Percentiles rank a stretch among this genome's conserved stretches.
Evolutionary conservation across 768 basidiomycete genomes (phyloP).

Genomic region (Boletus sp.): DNA sequence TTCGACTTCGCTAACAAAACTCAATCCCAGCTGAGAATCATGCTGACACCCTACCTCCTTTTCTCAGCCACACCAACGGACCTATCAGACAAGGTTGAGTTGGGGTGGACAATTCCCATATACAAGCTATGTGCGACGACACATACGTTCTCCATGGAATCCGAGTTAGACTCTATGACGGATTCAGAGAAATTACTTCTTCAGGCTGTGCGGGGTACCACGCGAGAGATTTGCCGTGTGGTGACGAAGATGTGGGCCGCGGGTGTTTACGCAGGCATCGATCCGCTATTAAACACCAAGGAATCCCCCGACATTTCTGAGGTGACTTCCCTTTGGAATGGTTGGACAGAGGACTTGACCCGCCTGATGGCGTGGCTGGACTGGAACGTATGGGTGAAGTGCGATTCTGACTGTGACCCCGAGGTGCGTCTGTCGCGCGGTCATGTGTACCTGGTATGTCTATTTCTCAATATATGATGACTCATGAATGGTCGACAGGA

Average conservation of each 20-base stretch:
- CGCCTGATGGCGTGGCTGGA: conserved; percentile 50
- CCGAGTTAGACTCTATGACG: conserved; percentile 16
- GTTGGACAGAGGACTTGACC: conserved; percentile 38
- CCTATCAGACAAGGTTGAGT: neutral
- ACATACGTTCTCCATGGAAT: conserved; percentile 20
- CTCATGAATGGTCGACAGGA: conserved; percentile 12
- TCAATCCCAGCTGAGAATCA: conserved; percentile 26
- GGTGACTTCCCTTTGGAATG: conserved; percentile 8
- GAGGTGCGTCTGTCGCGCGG: conserved; percentile 36
- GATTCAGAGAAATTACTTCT: conserved; percentile 31
- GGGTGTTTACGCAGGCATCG: conserved; percentile 28
- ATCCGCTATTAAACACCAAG: conserved; percentile 4
- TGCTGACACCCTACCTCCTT: conserved; percentile 32
- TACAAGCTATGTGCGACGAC: conserved; percentile 30
- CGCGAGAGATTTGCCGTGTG: conserved; percentile 45
- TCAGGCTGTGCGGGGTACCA: conserved; percentile 32
- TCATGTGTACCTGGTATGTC: neutral
- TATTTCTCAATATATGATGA: too few species aligned
- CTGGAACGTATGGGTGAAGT: conserved; percentile 52
- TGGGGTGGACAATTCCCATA: conserved; percentile 31
- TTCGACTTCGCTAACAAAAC: conserved; percentile 10
- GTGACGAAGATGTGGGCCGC: conserved; percentile 48
- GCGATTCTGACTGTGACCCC: conserved; percentile 43
- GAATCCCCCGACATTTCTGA: neutral
- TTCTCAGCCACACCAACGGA: conserved; percentile 5